A percentile compares a stretch with the other conserved stretches of the same genome.
These are phyloP conservation scores for Rhizopogon rudus DNA, from an alignment of 768 basidiomycete genomes.

Conservation along the genomic window DNA sequence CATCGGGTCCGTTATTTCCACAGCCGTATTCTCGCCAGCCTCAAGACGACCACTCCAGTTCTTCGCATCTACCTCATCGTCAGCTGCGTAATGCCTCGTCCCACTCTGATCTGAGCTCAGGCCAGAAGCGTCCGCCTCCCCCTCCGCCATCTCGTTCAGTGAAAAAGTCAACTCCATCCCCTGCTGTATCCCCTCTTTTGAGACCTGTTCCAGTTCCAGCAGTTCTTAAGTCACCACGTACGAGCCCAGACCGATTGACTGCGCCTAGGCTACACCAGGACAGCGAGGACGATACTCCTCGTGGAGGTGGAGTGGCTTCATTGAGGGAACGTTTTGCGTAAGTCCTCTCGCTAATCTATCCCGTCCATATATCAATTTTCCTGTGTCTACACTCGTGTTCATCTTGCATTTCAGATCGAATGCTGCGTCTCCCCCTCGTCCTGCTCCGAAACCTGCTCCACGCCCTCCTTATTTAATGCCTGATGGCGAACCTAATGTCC, in stretches of 20 bases:
- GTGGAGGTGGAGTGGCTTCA: background rate
- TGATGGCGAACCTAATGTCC: constrained; percentile 13
- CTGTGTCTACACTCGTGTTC: background rate
- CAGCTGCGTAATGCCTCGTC: constrained; percentile 45
- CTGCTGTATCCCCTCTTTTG: constrained; percentile 43
- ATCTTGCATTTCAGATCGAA: constrained; percentile 7
- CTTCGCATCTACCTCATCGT: constrained; percentile 16
- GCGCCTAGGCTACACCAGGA: constrained; percentile 8
- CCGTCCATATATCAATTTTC: background rate
- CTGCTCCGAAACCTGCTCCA: constrained; percentile 10
- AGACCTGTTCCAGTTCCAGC: constrained; percentile 44
- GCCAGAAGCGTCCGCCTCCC: constrained; percentile 47
- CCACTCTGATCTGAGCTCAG: constrained; percentile 46
- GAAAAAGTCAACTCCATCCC: constrained; percentile 33
- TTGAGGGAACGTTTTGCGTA: constrained; percentile 1
- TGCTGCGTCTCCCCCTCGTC: constrained; percentile 11
- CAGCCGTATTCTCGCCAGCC: background rate
- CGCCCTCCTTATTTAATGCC: constrained; percentile 15
- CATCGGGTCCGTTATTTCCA: constrained; percentile 6
- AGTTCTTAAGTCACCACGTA: constrained; percentile 12
- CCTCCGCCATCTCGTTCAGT: constrained; percentile 46
- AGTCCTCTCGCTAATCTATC: background rate
- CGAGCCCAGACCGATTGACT: constrained; percentile 15
- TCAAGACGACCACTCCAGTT: background rate
- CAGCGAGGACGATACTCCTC: constrained; percentile 9